phyloP scores from a whole-genome alignment of 495 filamentous ascomycete genomes.

The Aspergillus saccharolyticus region DNA sequence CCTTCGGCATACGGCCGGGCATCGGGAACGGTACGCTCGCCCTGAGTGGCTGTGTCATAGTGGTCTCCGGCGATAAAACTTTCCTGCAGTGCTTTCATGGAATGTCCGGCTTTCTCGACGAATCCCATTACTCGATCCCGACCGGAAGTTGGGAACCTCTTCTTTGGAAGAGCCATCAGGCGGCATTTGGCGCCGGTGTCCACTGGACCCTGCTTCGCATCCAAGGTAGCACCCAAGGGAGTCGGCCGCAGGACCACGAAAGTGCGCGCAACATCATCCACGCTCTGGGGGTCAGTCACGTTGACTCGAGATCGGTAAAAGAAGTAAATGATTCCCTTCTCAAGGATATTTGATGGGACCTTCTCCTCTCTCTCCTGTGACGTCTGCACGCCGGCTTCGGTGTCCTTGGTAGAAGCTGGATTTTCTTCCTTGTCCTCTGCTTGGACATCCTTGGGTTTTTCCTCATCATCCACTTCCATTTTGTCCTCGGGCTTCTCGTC shows the following conservation, averaged over 20 bases:
- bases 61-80: slow-evolving; percentile 60
- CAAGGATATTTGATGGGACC: slow-evolving; percentile 70
- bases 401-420: slow-evolving; percentile 2
- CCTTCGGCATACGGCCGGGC: slow-evolving; percentile 78
- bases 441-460: background rate
- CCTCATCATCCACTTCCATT: background rate
- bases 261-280: slow-evolving; percentile 70
- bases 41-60: slow-evolving; percentile 75
- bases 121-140: slow-evolving; percentile 76
- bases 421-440: background rate
- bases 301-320: slow-evolving; percentile 77
- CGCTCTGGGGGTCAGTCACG: slow-evolving; percentile 62
- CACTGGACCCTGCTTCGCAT: slow-evolving; percentile 52
- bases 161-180: slow-evolving; percentile 79
- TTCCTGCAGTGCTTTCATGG: slow-evolving; percentile 67
- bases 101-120: slow-evolving; percentile 69
- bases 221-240: slow-evolving; percentile 62
- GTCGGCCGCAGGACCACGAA: slow-evolving; percentile 81
- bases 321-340: slow-evolving; percentile 94
- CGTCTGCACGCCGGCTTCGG: slow-evolving; percentile 26
- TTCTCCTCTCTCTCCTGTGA: slow-evolving; percentile 47
- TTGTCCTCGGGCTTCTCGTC: slow-evolving; percentile 13
- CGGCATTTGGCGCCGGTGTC: slow-evolving; percentile 58
- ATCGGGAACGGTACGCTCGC: slow-evolving; percentile 62
- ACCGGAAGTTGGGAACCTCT: slow-evolving; percentile 67